Percentiles rank a stretch among this genome's conserved stretches.
These are phyloP conservation scores for Pontederia crassipes DNA, from an alignment of 176 grass and related monocot genomes.

Conservation along the genomic window DNA sequence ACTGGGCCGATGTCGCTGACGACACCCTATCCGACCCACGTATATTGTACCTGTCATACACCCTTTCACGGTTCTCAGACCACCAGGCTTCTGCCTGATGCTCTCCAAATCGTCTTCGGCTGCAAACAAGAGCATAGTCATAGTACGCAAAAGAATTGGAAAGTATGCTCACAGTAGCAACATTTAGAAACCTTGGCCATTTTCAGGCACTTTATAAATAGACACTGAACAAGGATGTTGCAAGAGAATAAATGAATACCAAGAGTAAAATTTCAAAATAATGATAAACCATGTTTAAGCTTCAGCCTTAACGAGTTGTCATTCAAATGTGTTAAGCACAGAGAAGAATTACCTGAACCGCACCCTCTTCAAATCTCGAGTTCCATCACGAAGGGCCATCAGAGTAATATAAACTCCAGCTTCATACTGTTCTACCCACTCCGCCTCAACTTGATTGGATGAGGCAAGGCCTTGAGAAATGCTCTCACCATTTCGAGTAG, in stretches of 20 bases:
- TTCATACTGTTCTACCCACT: slow-evolving; percentile 95
- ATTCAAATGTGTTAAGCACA: background rate
- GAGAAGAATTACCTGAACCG: slow-evolving; percentile 61
- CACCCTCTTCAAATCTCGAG: slow-evolving; percentile 80
- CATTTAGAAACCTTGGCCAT: too few relatives aligned
- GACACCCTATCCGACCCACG: slow-evolving; percentile 66
- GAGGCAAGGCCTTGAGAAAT: slow-evolving; percentile 22
- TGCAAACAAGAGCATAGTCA: slow-evolving; percentile 12
- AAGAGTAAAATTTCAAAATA: too few relatives aligned
- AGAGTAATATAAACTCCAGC: slow-evolving; percentile 90
- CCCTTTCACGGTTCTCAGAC: slow-evolving; percentile 85
- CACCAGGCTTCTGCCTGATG: slow-evolving; percentile 96
- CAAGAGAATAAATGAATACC: too few relatives aligned
- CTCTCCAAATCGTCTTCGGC: slow-evolving; percentile 83
- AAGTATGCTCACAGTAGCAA: too few relatives aligned
- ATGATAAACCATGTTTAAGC: too few relatives aligned
- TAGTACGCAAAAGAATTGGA: background rate
- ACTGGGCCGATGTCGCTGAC: slow-evolving; percentile 58
- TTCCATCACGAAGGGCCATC: slow-evolving; percentile 61
- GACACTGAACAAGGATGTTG: too few relatives aligned
- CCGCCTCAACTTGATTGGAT: slow-evolving; percentile 57
- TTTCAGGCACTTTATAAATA: too few relatives aligned
- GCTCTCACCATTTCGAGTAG: slow-evolving; percentile 34
- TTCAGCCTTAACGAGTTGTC: too few relatives aligned
- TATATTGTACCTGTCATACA: slow-evolving; percentile 83